These are phyloP conservation scores for Saitozyma podzolica DNA, from an alignment of 768 basidiomycete species.

Conservation along the genomic window DNA sequence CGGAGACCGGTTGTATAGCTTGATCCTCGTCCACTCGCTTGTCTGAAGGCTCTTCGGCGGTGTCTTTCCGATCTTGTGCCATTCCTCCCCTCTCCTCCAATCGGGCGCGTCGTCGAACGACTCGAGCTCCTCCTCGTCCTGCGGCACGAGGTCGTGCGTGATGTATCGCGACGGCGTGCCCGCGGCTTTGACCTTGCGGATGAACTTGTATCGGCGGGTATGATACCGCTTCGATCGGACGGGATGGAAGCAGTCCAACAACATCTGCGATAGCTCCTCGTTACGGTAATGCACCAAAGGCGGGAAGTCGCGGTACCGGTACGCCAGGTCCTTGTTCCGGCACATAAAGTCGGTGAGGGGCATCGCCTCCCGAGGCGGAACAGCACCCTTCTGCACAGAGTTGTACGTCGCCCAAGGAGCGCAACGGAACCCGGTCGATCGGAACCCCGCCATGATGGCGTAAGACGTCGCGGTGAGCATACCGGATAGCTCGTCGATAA, in stretches of 20 bases:
- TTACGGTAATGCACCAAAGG: conserved; percentile 34
- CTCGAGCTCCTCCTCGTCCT: conserved; percentile 16
- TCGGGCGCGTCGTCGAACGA: conserved; percentile 22
- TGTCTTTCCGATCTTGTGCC: conserved; percentile 27
- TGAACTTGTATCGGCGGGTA: conserved; percentile 38
- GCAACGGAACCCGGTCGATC: conserved; percentile 13
- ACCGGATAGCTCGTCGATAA: conserved; percentile 3
- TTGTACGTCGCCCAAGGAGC: conserved; percentile 30
- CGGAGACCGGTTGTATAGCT: not conserved
- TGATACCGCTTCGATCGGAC: conserved; percentile 43
- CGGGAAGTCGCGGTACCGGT: conserved; percentile 11
- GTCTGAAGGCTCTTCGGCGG: conserved; percentile 23
- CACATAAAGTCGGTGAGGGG: conserved; percentile 16
- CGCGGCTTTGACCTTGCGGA: conserved; percentile 36
- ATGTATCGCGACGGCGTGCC: conserved; percentile 37
- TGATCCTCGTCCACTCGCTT: conserved; percentile 14
- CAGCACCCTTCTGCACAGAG: not conserved
- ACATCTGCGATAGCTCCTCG: conserved; percentile 46
- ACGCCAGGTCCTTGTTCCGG: conserved; percentile 2
- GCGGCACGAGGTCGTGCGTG: not conserved
- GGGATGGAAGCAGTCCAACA: conserved; percentile 45
- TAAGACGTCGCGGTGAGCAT: conserved; percentile 8
- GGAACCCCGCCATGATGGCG: conserved; percentile 9
- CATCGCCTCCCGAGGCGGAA: not conserved
- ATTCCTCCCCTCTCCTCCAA: conserved; percentile 31